Percentiles rank a stretch among this genome's conserved stretches.
phyloP scores from a whole-genome alignment of 2,329 filamentous ascomycete genomes.

The Arthroderma sp. region DNA sequence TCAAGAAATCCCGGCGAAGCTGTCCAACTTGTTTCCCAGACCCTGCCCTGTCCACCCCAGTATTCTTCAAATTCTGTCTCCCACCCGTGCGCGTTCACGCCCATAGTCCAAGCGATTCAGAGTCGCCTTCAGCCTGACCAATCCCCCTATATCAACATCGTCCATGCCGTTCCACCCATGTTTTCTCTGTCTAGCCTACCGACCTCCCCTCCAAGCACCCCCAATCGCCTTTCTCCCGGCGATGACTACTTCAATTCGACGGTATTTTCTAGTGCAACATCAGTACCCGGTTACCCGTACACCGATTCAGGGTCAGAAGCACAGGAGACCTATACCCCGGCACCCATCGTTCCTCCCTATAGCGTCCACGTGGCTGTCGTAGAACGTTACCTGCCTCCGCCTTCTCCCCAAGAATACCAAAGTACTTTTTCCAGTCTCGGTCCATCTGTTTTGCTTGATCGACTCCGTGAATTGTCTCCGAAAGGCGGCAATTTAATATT shows the following conservation, averaged over 20 bases:
- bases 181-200: constrained; percentile 50
- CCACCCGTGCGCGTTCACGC: constrained; percentile 33
- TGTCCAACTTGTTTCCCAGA: constrained; percentile 47
- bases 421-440: constrained; percentile 44
- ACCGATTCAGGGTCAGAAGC: constrained; percentile 32
- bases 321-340: constrained; percentile 33
- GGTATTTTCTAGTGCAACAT: constrained; percentile 49
- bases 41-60: constrained; percentile 42
- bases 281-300: constrained; percentile 39
- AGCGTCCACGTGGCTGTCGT: constrained; percentile 49
- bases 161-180: constrained; percentile 49
- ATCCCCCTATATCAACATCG: constrained; percentile 50
- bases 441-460: constrained; percentile 47
- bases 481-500: constrained; percentile 46
- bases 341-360: constrained; percentile 46
- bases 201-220: constrained; percentile 49
- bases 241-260: constrained; percentile 51
- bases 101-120: constrained; percentile 44
- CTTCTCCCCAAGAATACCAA: constrained; percentile 43
- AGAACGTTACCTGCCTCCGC: constrained; percentile 53
- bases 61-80: constrained; percentile 16
- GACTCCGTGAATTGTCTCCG: constrained; percentile 46
- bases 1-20: constrained; percentile 25
- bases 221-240: constrained; percentile 33
- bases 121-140: constrained; percentile 36